These are phyloP conservation scores for Wickerhamiella dianesei DNA, from an alignment of 805 yeast genomes.

Conservation along the genomic window DNA sequence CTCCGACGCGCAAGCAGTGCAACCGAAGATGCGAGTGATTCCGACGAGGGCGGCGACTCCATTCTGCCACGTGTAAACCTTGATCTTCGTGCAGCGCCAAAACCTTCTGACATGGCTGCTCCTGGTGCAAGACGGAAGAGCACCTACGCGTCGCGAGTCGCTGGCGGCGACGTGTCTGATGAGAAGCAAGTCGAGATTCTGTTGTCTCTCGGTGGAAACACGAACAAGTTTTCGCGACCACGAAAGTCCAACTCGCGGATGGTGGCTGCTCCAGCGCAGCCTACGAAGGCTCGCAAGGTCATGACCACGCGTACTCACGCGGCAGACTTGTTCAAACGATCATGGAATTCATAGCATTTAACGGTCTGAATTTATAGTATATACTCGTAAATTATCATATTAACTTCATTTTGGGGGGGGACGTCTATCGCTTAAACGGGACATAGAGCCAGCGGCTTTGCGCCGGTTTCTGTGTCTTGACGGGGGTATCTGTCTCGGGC, in stretches of 20 bases:
- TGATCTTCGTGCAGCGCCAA: neutral
- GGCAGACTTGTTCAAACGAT: constrained; percentile 8
- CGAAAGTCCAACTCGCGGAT: constrained; percentile 1
- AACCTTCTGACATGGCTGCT: neutral
- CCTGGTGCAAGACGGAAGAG: neutral
- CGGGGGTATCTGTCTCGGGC: neutral
- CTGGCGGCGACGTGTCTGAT: constrained; percentile 6
- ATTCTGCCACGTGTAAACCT: constrained; percentile 1
- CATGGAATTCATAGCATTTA: constrained; percentile 6
- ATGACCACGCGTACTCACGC: constrained; percentile 3
- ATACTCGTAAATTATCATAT: no score
- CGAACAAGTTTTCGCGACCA: neutral
- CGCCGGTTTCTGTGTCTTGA: neutral
- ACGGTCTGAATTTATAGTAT: no score
- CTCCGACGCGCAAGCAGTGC: neutral
- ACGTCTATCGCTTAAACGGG: neutral
- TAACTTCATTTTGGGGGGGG: no score
- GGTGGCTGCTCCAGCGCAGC: constrained; percentile 7
- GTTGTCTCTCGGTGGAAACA: constrained; percentile 4
- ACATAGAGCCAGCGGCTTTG: neutral
- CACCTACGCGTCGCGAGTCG: constrained; percentile 13
- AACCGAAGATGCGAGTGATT: neutral
- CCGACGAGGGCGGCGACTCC: neutral
- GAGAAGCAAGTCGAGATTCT: constrained; percentile 9
- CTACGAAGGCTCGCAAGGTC: constrained; percentile 5